Evolutionary conservation across 2,329 filamentous ascomycete species (phyloP).

Genomic region (Neonectria hederae): DNA sequence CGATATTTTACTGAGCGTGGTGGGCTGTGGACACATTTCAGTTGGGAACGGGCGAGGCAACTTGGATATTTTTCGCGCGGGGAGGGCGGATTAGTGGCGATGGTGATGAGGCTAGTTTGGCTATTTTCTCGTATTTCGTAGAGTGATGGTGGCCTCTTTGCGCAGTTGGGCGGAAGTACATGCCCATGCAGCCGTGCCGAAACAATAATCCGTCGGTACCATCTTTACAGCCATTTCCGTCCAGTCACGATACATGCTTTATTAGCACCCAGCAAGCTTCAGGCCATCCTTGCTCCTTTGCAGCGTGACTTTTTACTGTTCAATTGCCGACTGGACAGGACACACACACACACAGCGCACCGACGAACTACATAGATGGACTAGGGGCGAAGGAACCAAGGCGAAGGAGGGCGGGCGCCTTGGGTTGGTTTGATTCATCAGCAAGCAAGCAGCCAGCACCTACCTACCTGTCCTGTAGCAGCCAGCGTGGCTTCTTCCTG

Average conservation of each 20-base stretch:
- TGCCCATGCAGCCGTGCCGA: neutral
- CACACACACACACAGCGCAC: no score
- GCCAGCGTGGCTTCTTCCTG: slow-evolving; percentile 43
- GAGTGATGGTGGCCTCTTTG: neutral
- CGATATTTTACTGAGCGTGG: no score
- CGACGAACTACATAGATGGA: neutral
- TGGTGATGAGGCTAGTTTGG: neutral
- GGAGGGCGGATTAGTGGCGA: neutral
- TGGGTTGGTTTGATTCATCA: slow-evolving; percentile 7
- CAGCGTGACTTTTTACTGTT: neutral
- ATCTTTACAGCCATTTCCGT: neutral
- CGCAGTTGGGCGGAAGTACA: neutral
- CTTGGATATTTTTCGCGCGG: neutral
- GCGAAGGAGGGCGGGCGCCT: neutral
- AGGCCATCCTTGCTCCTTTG: neutral
- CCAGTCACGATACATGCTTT: neutral
- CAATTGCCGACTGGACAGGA: no score
- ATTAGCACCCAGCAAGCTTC: neutral
- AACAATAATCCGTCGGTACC: neutral
- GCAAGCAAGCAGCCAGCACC: slow-evolving; percentile 11
- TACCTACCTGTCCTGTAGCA: no score
- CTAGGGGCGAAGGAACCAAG: neutral
- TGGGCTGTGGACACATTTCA: neutral
- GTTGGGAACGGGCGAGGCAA: neutral
- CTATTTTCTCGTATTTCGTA: neutral